Conservation (phyloP, 1,139 yeast genomes). For the Yamadazyma blattariae region DNA sequence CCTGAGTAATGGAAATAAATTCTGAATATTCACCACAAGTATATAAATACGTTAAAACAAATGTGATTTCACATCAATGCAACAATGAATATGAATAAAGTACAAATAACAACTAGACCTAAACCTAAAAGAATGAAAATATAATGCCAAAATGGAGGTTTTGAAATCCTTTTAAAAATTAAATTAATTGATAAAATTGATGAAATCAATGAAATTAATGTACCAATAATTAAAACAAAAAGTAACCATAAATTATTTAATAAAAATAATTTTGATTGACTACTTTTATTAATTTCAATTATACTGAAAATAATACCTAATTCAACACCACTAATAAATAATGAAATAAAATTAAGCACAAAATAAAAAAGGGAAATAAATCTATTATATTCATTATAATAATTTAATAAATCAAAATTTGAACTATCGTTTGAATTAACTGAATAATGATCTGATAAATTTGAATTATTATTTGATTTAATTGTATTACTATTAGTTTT, state of each 20-base stretch:
- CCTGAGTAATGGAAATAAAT: no score
- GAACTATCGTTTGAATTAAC: conserved; percentile 16
- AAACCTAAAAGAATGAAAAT: conserved; percentile 11
- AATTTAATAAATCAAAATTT: conserved; percentile 14
- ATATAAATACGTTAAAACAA: no score
- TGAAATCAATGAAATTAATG: conserved; percentile 31
- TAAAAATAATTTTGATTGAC: conserved; percentile 19
- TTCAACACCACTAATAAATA: conserved; percentile 43
- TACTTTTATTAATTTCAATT: conserved; percentile 20
- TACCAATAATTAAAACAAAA: conserved; percentile 31
- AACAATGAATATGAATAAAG: conserved; percentile 7
- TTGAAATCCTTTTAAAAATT: conserved; percentile 10
- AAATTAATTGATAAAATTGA: conserved; percentile 13
- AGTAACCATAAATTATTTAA: conserved; percentile 33
- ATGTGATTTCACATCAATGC: background rate
- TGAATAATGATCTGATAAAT: conserved; percentile 26
- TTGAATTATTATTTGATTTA: background rate
- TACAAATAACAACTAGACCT: conserved; percentile 8
- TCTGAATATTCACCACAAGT: no score
- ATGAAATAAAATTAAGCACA: conserved; percentile 29
- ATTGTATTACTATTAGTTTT: conserved; percentile 1
- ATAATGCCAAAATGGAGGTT: conserved; percentile 12
- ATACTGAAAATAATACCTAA: conserved; percentile 42
- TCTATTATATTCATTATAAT: conserved; percentile 35
- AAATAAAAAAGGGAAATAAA: conserved; percentile 34